A percentile compares a stretch with the other conserved stretches of the same genome.
phyloP scores from a whole-genome alignment of 192 early-diverging fungal species.

The Umbelopsis sp. region DNA sequence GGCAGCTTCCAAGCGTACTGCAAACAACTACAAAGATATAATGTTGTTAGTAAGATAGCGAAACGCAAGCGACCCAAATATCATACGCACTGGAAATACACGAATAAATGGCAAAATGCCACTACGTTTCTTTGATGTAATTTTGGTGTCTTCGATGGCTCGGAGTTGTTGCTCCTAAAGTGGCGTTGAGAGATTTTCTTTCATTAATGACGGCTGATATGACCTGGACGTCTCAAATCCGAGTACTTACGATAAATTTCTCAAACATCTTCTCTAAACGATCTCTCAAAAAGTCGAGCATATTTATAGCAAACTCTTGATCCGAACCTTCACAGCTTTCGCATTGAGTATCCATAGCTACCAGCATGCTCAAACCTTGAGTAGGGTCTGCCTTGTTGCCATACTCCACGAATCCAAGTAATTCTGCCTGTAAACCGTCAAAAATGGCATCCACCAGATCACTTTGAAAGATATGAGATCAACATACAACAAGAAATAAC shows the following conservation, averaged over 20 bases:
- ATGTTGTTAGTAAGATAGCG: not conserved
- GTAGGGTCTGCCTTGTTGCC: constrained; percentile 74
- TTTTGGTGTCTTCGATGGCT: constrained; percentile 89
- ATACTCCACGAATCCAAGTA: constrained; percentile 75
- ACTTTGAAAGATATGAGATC: constrained; percentile 41
- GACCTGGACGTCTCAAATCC: too few species aligned
- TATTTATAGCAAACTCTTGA: constrained; percentile 68
- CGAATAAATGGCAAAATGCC: constrained; percentile 91
- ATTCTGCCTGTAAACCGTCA: constrained; percentile 69
- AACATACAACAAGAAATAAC: not conserved
- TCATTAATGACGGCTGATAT: too few species aligned
- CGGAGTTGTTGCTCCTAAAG: constrained; percentile 82
- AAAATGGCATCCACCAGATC: constrained; percentile 83
- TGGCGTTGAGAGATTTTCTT: not conserved
- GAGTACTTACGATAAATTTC: constrained; percentile 62
- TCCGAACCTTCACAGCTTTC: constrained; percentile 72
- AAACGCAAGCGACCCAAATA: not conserved
- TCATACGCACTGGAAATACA: constrained; percentile 77
- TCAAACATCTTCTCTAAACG: constrained; percentile 76
- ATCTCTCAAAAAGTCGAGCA: constrained; percentile 68
- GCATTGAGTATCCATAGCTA: constrained; percentile 68
- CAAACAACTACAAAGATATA: constrained; percentile 62
- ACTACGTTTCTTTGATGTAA: constrained; percentile 82
- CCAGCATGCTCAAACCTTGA: constrained; percentile 85
- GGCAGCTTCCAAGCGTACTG: constrained; percentile 69